Conservation (phyloP, 164 flowering plant species). For the Annona squamosa region DNA sequence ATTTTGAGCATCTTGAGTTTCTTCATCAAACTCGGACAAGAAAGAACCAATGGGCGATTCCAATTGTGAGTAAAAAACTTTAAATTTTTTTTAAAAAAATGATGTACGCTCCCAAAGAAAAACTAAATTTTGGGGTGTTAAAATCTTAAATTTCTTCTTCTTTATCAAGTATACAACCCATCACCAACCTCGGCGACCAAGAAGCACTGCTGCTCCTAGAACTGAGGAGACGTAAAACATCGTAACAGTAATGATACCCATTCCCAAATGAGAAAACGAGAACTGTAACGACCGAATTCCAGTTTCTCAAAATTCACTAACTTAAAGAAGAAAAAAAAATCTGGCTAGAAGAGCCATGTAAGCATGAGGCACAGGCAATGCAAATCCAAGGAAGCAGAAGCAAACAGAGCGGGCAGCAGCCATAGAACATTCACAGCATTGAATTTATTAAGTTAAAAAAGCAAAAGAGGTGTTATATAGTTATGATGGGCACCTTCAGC, state of each 20-base stretch:
- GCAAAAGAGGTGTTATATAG: constrained; percentile 17
- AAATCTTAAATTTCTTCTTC: constrained; percentile 13
- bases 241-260: constrained; percentile 19
- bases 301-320: constrained; percentile 34
- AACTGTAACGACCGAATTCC: constrained; percentile 25
- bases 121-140: constrained; percentile 8
- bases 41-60: too few relatives aligned
- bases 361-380: constrained; percentile 30
- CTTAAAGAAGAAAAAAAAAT: constrained; percentile 19
- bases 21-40: too few relatives aligned
- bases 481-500: constrained; percentile 28
- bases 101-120: not conserved
- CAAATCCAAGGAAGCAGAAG: constrained; percentile 9
- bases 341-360: constrained; percentile 33
- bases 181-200: constrained; percentile 7
- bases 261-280: constrained; percentile 17
- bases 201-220: constrained; percentile 13
- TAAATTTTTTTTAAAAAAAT: too few relatives aligned
- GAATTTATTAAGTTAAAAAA: constrained; percentile 8
- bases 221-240: constrained; percentile 15
- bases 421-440: constrained; percentile 6
- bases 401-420: constrained; percentile 10
- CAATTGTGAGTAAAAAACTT: too few relatives aligned
- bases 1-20: too few relatives aligned
- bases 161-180: constrained; percentile 24